Evolutionary conservation across 2,329 filamentous ascomycete genomes (phyloP).

Genomic region (Beauveria bassiana): DNA sequence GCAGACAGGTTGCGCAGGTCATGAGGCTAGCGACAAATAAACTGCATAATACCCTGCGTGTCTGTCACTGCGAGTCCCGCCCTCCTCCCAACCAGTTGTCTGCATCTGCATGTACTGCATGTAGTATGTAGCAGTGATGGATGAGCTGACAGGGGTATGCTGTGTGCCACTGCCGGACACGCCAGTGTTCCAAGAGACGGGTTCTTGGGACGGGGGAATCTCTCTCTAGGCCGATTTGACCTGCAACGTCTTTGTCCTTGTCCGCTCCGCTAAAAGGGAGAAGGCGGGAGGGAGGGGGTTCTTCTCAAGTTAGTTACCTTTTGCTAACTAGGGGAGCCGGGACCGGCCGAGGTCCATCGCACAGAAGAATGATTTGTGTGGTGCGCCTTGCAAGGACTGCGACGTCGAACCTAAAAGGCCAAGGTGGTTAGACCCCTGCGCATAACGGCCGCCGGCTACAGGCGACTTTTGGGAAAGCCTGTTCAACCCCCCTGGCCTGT

Average conservation of each 20-base stretch:
- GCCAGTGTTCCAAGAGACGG: slow-evolving; percentile 1
- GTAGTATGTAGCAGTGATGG: background rate
- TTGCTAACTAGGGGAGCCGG: background rate
- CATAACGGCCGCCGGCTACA: background rate
- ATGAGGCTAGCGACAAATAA: background rate
- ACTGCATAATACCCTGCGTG: background rate
- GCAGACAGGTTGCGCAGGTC: background rate
- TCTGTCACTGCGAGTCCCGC: background rate
- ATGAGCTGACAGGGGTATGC: too few relatives aligned
- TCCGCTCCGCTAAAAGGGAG: background rate
- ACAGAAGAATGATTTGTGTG: background rate
- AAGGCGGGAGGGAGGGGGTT: too few relatives aligned
- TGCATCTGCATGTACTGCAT: too few relatives aligned
- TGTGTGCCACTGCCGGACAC: background rate
- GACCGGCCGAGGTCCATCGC: background rate
- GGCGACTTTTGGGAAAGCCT: too few relatives aligned
- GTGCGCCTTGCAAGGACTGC: background rate
- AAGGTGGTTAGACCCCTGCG: background rate
- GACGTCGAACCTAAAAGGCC: background rate
- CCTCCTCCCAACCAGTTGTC: background rate
- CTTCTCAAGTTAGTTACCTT: background rate
- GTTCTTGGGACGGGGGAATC: slow-evolving; percentile 5
- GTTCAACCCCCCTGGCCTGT: too few relatives aligned
- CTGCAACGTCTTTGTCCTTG: background rate
- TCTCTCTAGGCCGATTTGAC: slow-evolving; percentile 1